A percentile compares a stretch with the other conserved stretches of the same genome.
Evolutionary conservation across 2,329 filamentous ascomycete genomes (phyloP).

Genomic region (Escovopsis sp.): DNA sequence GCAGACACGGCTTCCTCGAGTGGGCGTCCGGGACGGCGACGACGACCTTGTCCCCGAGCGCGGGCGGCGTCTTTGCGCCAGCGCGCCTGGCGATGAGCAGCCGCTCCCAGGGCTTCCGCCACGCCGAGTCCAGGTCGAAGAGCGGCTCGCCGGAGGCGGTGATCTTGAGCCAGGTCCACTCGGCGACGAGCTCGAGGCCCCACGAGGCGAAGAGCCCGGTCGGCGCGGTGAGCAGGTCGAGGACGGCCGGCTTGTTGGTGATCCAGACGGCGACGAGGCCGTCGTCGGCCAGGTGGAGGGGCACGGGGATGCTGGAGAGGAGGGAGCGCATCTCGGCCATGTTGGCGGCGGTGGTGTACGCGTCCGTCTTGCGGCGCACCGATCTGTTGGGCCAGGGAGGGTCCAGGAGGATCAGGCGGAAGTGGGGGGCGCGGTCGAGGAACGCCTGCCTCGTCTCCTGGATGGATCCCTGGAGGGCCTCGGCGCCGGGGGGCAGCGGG

Average conservation of each 20-base stretch:
- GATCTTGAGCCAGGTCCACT: conserved; percentile 72
- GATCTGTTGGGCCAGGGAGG: conserved; percentile 75
- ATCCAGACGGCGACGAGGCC: conserved; percentile 61
- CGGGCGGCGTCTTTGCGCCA: conserved; percentile 12
- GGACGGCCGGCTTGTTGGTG: conserved; percentile 52
- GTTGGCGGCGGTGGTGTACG: conserved; percentile 31
- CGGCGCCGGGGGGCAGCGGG: conserved; percentile 25
- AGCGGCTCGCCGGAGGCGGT: conserved; percentile 51
- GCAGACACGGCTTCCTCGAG: conserved; percentile 63
- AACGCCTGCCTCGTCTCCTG: conserved; percentile 26
- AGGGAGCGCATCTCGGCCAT: conserved; percentile 33
- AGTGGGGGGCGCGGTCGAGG: conserved; percentile 30
- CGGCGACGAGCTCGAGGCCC: conserved; percentile 49
- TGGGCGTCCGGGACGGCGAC: conserved; percentile 61
- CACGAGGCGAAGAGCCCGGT: conserved; percentile 49
- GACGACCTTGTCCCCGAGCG: conserved; percentile 36
- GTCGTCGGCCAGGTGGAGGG: conserved; percentile 33
- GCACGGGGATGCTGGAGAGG: conserved; percentile 41
- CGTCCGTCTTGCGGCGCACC: conserved; percentile 40
- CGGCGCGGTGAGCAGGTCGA: conserved; percentile 36
- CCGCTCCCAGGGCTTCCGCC: conserved; percentile 66
- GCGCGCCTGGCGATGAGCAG: conserved; percentile 44
- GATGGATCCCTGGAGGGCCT: conserved; percentile 35
- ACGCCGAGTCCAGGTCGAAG: conserved; percentile 40
- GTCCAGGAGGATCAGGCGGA: conserved; percentile 58